phyloP scores from a whole-genome alignment of 1,284 basidiomycete genomes.

The Ceratobasidium sp. region DNA sequence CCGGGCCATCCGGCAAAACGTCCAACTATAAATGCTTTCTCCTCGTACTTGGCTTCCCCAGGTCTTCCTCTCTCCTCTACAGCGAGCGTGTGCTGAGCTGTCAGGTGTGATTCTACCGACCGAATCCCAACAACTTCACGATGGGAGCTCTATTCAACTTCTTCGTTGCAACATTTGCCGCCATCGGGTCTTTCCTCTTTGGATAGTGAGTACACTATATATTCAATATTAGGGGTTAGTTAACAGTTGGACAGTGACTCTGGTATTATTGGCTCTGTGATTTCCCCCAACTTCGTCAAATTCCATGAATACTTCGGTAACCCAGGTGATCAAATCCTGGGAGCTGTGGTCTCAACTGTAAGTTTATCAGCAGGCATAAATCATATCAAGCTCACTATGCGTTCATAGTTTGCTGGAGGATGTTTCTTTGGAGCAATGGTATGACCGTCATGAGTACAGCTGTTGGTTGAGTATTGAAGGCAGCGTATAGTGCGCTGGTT shows the following conservation, averaged over 20 bases:
- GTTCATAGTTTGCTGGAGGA: conserved; percentile 54
- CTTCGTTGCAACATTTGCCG: conserved; percentile 45
- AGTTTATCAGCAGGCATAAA: neutral
- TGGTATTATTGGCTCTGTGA: conserved; percentile 51
- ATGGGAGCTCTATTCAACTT: conserved; percentile 44
- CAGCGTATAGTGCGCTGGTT: conserved; percentile 34
- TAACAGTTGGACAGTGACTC: conserved; percentile 50
- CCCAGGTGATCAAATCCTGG: conserved; percentile 47
- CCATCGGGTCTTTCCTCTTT: conserved; percentile 49
- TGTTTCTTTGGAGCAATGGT: conserved; percentile 52
- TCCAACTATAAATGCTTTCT: conserved; percentile 35
- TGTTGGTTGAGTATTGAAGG: conserved; percentile 15
- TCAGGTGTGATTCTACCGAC: conserved; percentile 26
- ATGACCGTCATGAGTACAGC: neutral
- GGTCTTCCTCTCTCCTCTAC: conserved; percentile 41
- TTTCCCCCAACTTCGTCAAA: conserved; percentile 44
- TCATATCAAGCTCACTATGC: neutral
- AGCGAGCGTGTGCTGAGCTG: conserved; percentile 15
- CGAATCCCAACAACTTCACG: conserved; percentile 4
- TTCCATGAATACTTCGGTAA: conserved; percentile 55
- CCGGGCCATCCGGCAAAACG: conserved; percentile 9
- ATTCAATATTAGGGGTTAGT: conserved; percentile 14
- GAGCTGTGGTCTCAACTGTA: conserved; percentile 54
- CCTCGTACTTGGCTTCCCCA: conserved; percentile 15
- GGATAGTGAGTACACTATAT: conserved; percentile 51